A percentile compares a stretch with the other conserved stretches of the same genome.
phyloP scores from a whole-genome alignment of 192 early-diverging fungal species.

The Entrophospora sp. region DNA sequence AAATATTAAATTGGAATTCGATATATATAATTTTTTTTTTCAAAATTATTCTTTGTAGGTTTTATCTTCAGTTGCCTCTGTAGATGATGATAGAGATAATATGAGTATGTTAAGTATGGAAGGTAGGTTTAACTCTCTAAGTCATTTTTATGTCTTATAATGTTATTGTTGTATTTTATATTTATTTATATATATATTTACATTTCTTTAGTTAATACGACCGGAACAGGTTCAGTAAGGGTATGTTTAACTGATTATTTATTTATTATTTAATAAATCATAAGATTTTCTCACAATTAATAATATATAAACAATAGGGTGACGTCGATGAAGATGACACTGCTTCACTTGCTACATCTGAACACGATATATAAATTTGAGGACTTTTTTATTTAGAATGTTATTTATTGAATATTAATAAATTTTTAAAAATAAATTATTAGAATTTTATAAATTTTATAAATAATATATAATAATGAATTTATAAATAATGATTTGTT shows the following conservation, averaged over 20 bases:
- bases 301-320: slow-evolving; percentile 26
- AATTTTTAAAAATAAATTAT: no score
- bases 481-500: no score
- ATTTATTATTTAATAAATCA: not conserved
- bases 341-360: slow-evolving; percentile 30
- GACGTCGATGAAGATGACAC: slow-evolving; percentile 52
- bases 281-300: not conserved
- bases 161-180: not conserved
- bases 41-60: slow-evolving; percentile 18
- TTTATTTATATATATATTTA: not conserved
- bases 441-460: no score
- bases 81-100: slow-evolving; percentile 44
- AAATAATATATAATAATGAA: no score
- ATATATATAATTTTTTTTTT: slow-evolving; percentile 11
- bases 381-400: no score
- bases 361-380: no score
- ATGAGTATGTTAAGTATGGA: slow-evolving; percentile 63
- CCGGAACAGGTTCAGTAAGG: slow-evolving; percentile 65
- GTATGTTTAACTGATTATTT: slow-evolving; percentile 25
- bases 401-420: no score
- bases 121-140: slow-evolving; percentile 3
- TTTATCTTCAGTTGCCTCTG: slow-evolving; percentile 15
- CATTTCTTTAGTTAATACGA: slow-evolving; percentile 55
- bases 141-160: not conserved
- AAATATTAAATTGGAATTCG: not conserved